These are phyloP conservation scores for Barnettozyma wickerhamii DNA, from an alignment of 805 yeast species.

Conservation along the genomic window DNA sequence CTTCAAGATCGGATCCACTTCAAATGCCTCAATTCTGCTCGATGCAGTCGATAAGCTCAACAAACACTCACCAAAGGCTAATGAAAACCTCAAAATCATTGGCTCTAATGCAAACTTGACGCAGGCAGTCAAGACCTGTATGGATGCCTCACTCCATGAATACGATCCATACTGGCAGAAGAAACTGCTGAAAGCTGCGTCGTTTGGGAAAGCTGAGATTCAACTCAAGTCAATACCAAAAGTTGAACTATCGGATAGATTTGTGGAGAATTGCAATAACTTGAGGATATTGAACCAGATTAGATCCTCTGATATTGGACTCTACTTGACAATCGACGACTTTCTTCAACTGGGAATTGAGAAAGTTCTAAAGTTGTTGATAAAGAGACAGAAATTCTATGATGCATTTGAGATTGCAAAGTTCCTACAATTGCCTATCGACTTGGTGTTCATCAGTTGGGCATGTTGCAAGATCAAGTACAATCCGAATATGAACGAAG, in stretches of 20 bases:
- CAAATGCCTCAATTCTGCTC: constrained; percentile 75
- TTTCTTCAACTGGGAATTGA: constrained; percentile 49
- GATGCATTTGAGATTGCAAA: constrained; percentile 61
- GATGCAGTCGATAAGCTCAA: constrained; percentile 72
- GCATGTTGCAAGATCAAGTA: constrained; percentile 63
- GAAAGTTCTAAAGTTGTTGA: constrained; percentile 50
- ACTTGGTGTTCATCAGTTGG: constrained; percentile 70
- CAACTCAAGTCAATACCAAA: constrained; percentile 30
- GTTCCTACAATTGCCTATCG: constrained; percentile 41
- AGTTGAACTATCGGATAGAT: constrained; percentile 41
- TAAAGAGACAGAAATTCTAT: constrained; percentile 54
- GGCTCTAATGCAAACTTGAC: constrained; percentile 40
- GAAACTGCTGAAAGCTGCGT: constrained; percentile 70
- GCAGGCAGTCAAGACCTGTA: constrained; percentile 66
- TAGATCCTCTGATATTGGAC: constrained; percentile 58
- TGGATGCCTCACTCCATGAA: constrained; percentile 73
- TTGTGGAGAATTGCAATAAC: constrained; percentile 56
- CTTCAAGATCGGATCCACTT: constrained; percentile 78
- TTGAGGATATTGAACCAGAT: constrained; percentile 68
- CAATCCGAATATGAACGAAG: constrained; percentile 53
- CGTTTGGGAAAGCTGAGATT: constrained; percentile 69
- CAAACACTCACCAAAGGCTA: constrained; percentile 72
- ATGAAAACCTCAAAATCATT: constrained; percentile 61
- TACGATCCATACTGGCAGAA: constrained; percentile 79
- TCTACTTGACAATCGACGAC: constrained; percentile 61